Evolutionary conservation across 192 early-diverging fungal species (phyloP).

Genomic region (Obelidium mucronatum): DNA sequence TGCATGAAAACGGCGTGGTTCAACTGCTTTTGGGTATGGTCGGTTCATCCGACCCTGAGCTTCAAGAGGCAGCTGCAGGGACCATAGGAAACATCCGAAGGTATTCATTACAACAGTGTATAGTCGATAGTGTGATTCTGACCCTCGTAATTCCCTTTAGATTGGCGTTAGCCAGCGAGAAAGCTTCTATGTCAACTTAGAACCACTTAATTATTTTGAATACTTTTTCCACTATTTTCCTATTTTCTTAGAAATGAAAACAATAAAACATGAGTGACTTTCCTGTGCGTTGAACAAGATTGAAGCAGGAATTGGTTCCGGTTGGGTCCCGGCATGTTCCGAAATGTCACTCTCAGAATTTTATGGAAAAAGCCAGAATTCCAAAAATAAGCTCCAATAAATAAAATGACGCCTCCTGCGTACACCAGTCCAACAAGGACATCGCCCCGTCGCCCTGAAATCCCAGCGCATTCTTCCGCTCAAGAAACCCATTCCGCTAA

Average conservation of each 20-base stretch:
- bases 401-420: neutral
- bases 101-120: slow-evolving; percentile 28
- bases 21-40: slow-evolving; percentile 72
- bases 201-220: too few relatives aligned
- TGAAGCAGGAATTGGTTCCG: neutral
- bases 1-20: slow-evolving; percentile 74
- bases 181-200: slow-evolving; percentile 56
- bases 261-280: too few relatives aligned
- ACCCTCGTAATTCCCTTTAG: slow-evolving; percentile 19
- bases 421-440: neutral
- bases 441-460: neutral
- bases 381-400: neutral
- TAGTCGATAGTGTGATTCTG: neutral
- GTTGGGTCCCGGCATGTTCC: neutral
- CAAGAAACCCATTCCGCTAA: neutral
- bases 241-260: neutral
- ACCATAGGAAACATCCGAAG: slow-evolving; percentile 72
- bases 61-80: slow-evolving; percentile 72
- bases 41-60: slow-evolving; percentile 58
- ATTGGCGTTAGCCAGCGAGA: slow-evolving; percentile 67
- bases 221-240: neutral
- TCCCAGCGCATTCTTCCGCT: neutral
- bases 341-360: neutral
- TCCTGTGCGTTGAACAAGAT: too few relatives aligned
- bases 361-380: neutral